Base-by-base conservation (phyloP, 2,329 filamentous ascomycete species). In the Clonostachys solani region DNA sequence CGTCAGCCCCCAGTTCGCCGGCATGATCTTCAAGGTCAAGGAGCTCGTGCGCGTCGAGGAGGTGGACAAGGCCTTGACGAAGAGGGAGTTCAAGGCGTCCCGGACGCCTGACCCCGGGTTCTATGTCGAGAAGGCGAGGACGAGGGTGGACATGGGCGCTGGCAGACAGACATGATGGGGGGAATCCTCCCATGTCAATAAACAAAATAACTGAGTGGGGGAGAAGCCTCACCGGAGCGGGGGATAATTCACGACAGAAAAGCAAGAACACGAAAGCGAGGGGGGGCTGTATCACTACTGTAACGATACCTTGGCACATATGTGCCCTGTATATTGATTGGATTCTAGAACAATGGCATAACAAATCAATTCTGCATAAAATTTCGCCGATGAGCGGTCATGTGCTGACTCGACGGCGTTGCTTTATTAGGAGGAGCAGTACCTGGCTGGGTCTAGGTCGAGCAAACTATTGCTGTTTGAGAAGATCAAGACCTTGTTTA, bases 1-100 rank as follows among this genome's bases (percentile, higher is more conserved):
- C 36, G 90, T 95, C 51, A 80, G 80, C 51, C 82, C 84, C 40
- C 84, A 90, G 56, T 83, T 89, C 52, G 92, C 92, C 10, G 92
- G 92, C 63, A 90, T 95, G 74, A 89, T 96, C 61, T 86, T 96
- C 77, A 86, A 87, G 68, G 90, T 96, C 58, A 96, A 96, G 75
- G 92, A 96, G 71, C 74, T 96, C 52, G 89, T 96, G 42, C 77
- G 81, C 46, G 90, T 96, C 35, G 74, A 83, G 55, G 91, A 95
- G 71, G 89, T 95, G 41, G 82, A 84, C 34, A 64, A 70, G 51
- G 66, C 77, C 33, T 64, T 89, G 68, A 84, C 76, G 8, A 80
- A 82, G 61, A 67, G 71, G 47, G 81, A 95, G 72, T 77, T 95
- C 60, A 83, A 83, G 69, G 80, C 77, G 45, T 74, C 80, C 68